phyloP scores from a whole-genome alignment of 306 rosid species.

The Comarum palustre region DNA sequence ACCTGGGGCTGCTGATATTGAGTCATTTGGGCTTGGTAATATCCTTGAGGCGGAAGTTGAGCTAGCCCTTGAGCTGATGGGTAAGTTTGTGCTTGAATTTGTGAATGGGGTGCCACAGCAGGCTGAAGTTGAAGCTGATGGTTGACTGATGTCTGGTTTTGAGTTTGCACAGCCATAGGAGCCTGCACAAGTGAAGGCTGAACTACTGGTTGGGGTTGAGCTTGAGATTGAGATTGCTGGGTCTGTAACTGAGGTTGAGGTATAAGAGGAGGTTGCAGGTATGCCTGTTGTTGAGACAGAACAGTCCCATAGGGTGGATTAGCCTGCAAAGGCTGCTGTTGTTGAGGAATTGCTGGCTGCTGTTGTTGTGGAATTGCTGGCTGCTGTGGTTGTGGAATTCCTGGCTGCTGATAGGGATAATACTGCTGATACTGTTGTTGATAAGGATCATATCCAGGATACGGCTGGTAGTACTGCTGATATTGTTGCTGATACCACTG shows the following conservation, averaged over 20 bases:
- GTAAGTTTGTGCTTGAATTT: constrained; percentile 45
- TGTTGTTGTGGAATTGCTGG: constrained; percentile 2
- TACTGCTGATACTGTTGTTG: too few relatives aligned
- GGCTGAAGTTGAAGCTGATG: constrained; percentile 59
- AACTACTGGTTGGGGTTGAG: constrained; percentile 41
- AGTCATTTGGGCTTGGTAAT: constrained; percentile 44
- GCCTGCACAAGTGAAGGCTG: constrained; percentile 34
- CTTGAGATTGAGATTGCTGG: constrained; percentile 40
- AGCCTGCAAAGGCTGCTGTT: constrained; percentile 51
- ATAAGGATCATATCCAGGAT: too few relatives aligned
- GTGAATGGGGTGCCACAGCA: constrained; percentile 49
- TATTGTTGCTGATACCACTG: constrained; percentile 94
- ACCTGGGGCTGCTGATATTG: constrained; percentile 73
- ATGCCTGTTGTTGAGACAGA: constrained; percentile 38
- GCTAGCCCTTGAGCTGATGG: constrained; percentile 52
- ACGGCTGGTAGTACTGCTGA: too few relatives aligned
- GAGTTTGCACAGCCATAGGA: constrained; percentile 44
- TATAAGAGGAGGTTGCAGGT: constrained; percentile 29
- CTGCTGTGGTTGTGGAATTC: too few relatives aligned
- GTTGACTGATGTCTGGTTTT: constrained; percentile 59
- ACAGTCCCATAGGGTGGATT: constrained; percentile 32
- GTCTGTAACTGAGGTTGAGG: constrained; percentile 39
- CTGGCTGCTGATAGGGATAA: too few relatives aligned
- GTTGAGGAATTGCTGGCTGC: constrained; percentile 55
- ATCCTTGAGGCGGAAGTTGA: constrained; percentile 34